Percentiles rank a stretch among this genome's conserved stretches.
Evolutionary conservation across 2,329 filamentous ascomycete species (phyloP).

Genomic region (Colletotrichum filicis): DNA sequence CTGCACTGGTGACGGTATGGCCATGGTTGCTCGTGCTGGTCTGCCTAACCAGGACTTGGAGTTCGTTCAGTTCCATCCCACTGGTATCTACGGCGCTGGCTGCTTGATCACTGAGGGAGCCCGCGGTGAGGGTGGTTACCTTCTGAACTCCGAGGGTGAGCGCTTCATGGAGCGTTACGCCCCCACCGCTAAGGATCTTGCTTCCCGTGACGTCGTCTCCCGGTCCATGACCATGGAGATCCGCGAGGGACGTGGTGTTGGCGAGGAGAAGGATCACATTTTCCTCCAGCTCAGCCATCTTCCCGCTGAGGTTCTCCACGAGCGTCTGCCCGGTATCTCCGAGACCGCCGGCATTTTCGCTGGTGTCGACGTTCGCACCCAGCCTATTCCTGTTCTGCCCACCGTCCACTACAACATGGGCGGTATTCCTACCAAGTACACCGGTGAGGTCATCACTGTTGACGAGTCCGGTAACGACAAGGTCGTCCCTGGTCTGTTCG

Average conservation of each 20-base stretch:
- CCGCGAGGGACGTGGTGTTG: slow-evolving; percentile 95
- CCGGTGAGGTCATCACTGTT: slow-evolving; percentile 91
- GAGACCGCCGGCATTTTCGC: slow-evolving; percentile 98
- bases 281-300: slow-evolving; percentile 97
- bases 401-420: slow-evolving; percentile 99
- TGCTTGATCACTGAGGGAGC: slow-evolving; percentile 98
- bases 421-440: slow-evolving; percentile 97
- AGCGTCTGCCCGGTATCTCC: slow-evolving; percentile 97
- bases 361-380: slow-evolving; percentile 95
- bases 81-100: slow-evolving; percentile 97
- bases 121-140: slow-evolving; percentile 97
- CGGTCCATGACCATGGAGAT: slow-evolving; percentile 99
- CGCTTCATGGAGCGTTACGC: slow-evolving; percentile 99
- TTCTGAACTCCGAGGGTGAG: slow-evolving; percentile 97
- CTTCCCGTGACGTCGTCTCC: slow-evolving; percentile 94
- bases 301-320: slow-evolving; percentile 89
- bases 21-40: slow-evolving; percentile 97
- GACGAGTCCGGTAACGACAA: slow-evolving; percentile 89
- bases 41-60: slow-evolving; percentile 99
- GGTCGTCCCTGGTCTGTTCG: slow-evolving; percentile 93
- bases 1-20: slow-evolving; percentile 98
- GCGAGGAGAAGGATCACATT: slow-evolving; percentile 97
- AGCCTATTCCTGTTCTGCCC: slow-evolving; percentile 95
- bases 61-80: slow-evolving; percentile 99
- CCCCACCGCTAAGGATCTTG: slow-evolving; percentile 97